Conservation (phyloP, 768 basidiomycete species). For the Fibroporia radiculosa region DNA sequence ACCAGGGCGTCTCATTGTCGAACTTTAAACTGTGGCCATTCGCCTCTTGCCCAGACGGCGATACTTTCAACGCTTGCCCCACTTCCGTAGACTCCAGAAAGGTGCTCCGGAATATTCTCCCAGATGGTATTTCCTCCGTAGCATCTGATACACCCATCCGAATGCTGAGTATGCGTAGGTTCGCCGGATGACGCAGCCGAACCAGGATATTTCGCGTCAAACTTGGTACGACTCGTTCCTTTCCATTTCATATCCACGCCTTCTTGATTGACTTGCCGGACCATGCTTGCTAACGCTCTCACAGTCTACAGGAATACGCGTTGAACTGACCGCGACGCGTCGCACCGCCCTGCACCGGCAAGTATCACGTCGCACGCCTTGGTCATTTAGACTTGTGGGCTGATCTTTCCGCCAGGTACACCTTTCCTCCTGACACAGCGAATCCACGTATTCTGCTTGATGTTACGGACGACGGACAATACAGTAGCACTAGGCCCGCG, state of each 20-base stretch:
- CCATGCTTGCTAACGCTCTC: not conserved
- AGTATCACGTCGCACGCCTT: not conserved
- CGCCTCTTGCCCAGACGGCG: slow-evolving; percentile 29
- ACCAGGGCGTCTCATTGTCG: slow-evolving; percentile 36
- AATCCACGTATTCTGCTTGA: slow-evolving; percentile 50
- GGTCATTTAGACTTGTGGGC: not conserved
- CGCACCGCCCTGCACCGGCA: slow-evolving; percentile 54
- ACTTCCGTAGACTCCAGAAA: slow-evolving; percentile 41
- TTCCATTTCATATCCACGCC: too few relatives aligned
- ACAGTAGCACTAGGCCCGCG: slow-evolving; percentile 39
- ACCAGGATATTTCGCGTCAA: slow-evolving; percentile 60
- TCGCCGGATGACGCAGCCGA: slow-evolving; percentile 53
- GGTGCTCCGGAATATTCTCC: slow-evolving; percentile 36
- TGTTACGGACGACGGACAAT: slow-evolving; percentile 54
- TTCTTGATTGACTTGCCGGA: not conserved
- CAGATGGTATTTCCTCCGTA: slow-evolving; percentile 32
- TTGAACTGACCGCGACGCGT: slow-evolving; percentile 52
- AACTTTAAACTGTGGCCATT: slow-evolving; percentile 59
- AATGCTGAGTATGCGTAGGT: slow-evolving; percentile 29
- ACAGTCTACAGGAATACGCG: slow-evolving; percentile 48
- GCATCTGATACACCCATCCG: not conserved
- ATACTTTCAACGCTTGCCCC: slow-evolving; percentile 41
- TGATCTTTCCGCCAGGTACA: slow-evolving; percentile 15
- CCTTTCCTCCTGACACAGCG: slow-evolving; percentile 19
- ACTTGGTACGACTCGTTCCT: slow-evolving; percentile 34